Percentiles rank a stretch among this genome's conserved stretches.
Evolutionary conservation across 164 flowering plant species (phyloP).

Genomic region (Amborella trichopoda): DNA sequence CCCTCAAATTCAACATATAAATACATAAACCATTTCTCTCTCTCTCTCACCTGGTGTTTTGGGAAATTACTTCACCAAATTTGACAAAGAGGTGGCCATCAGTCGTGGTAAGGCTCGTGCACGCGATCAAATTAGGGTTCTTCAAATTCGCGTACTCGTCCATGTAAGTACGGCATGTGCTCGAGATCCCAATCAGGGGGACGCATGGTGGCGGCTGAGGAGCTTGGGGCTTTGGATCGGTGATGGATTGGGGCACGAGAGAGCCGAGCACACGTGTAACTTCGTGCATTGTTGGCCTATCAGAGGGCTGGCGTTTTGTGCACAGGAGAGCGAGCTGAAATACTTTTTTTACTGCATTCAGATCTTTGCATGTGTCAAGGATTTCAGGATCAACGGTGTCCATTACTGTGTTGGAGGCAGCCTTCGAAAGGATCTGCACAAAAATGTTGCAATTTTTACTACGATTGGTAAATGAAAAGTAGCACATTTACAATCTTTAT

Average conservation of each 20-base stretch:
- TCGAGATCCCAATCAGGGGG: too few relatives aligned
- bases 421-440: constrained; percentile 63
- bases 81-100: constrained; percentile 89
- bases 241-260: constrained; percentile 23
- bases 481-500: too few relatives aligned
- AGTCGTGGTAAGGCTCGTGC: constrained; percentile 67
- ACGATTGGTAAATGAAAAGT: too few relatives aligned
- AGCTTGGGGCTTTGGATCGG: constrained; percentile 12
- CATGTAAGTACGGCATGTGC: constrained; percentile 20
- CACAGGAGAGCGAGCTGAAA: constrained; percentile 91
- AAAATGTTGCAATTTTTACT: too few relatives aligned
- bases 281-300: constrained; percentile 94
- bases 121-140: constrained; percentile 53
- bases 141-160: constrained; percentile 67
- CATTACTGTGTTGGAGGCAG: constrained; percentile 87
- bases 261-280: constrained; percentile 68
- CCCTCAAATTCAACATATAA: too few relatives aligned
- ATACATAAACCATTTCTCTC: too few relatives aligned
- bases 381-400: constrained; percentile 85
- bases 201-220: constrained; percentile 15
- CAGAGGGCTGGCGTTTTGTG: constrained; percentile 73
- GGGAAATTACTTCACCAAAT: constrained; percentile 95
- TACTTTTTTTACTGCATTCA: constrained; percentile 70
- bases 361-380: constrained; percentile 69
- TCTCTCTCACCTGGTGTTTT: constrained; percentile 40